These are phyloP conservation scores for Aspergillus affinis DNA, from an alignment of 495 filamentous ascomycete species.

Conservation along the genomic window DNA sequence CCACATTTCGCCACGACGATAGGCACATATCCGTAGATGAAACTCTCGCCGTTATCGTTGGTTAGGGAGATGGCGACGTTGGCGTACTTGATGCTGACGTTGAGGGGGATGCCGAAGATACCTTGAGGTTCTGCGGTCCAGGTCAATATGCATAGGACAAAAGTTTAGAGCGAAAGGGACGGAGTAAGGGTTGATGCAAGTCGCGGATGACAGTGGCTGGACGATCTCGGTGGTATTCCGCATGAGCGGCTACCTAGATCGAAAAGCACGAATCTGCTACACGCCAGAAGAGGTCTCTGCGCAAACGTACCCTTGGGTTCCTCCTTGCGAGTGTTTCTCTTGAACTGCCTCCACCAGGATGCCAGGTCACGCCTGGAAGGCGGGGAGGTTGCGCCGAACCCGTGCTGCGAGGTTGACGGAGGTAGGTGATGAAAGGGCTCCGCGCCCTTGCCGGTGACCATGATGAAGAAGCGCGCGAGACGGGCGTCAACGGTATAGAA, in stretches of 20 bases:
- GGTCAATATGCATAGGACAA: slow-evolving; percentile 6
- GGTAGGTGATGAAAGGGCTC: slow-evolving; percentile 35
- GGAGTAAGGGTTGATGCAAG: background rate
- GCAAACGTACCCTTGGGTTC: slow-evolving; percentile 68
- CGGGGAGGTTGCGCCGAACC: slow-evolving; percentile 49
- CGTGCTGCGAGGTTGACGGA: slow-evolving; percentile 33
- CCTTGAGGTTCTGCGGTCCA: slow-evolving; percentile 41
- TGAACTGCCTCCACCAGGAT: slow-evolving; percentile 92
- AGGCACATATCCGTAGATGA: slow-evolving; percentile 98
- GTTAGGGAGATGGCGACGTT: slow-evolving; percentile 98
- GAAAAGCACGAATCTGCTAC: background rate
- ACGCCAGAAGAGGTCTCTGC: too few species aligned
- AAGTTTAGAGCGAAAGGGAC: background rate
- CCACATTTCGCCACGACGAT: slow-evolving; percentile 99
- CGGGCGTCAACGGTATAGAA: slow-evolving; percentile 6
- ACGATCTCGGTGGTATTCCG: background rate
- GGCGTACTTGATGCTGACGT: slow-evolving; percentile 93
- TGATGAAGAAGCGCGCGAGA: slow-evolving; percentile 26
- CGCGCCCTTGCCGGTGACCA: slow-evolving; percentile 45
- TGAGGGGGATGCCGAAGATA: slow-evolving; percentile 94
- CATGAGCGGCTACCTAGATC: background rate
- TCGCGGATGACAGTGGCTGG: background rate
- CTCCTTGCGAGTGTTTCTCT: slow-evolving; percentile 68
- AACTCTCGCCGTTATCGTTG: slow-evolving; percentile 86
- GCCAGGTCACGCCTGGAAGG: slow-evolving; percentile 78